Evolutionary conservation across 768 basidiomycete genomes (phyloP), one percentile per base, ranked within the genome.

Genomic region (Leucocoprinus leucothites): DNA sequence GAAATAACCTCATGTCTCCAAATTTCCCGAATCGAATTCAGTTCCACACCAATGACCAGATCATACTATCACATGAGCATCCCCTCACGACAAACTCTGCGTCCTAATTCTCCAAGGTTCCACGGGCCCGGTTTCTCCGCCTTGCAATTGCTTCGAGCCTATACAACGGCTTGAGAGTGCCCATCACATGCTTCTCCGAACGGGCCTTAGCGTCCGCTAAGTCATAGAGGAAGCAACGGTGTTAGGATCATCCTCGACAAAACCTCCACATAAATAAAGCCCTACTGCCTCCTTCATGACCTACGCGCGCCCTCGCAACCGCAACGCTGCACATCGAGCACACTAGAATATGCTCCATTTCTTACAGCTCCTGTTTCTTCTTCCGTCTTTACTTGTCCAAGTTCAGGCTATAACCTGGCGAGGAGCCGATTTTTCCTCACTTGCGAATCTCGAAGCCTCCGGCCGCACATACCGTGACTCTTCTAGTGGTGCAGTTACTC

Each of bases 381-480:
- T 42, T 9, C 41, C 51, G 1, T 8, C 43, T 22, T 21, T 44
- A n/a, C 8, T 25, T 42, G 54, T 58, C 13, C 59, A 63, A 19
- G 63, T 57, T 40, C 57, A 65, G 46, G 75, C 75, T 11, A 71
- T 83, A 48, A 72, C 70, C 11, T 83, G 76, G 65, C 74, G 71
- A 34, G 82, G 78, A 35, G 82, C 82, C 11, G 84, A 84, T 63
- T 77, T 83, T 59, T 81, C 80, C 22, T 82, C 80, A 1, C 63
- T 85, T 19, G 61, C 72, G 36, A 75, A 81, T 51, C 73, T 83
- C 6, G 82, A 85, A 64, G 69, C 71, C n/a, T 62, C 72, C 1
- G 82, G 82, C 8, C 62, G 69, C 14, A 65, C 59, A 0, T 83
- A 76, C 67, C 71, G 74, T 22, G 79, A 82, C 56, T 64, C 66